Base-by-base conservation (phyloP, 108 stramenopile genomes). In the Conticribra guillardii region DNA sequence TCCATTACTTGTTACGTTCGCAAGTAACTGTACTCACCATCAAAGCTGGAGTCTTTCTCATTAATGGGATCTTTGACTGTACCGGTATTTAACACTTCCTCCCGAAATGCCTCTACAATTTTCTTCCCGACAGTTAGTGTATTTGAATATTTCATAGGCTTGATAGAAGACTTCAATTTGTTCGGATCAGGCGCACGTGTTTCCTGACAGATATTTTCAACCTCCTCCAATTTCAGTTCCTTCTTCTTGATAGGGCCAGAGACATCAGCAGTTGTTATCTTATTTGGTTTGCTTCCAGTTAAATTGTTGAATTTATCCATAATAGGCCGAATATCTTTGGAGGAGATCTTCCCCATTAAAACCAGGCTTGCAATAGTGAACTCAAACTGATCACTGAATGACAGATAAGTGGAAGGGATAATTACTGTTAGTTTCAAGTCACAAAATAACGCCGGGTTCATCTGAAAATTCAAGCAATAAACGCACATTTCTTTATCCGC, bases 291-390 rank as follows among this genome's bases (percentile, higher is more conserved):
- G 51, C 60, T 49, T 7, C 81, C 69, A 15, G 85, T 78, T 11
- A 84, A 54, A 4, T 66, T 61, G 18, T 80, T 80, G 63, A 83
- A 86, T 53, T 84, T 84, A 23, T 84, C 77, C 67, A 86, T 79
- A 41, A 86, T 86, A 2, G 75, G 76, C n/a, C 54, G 62, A 19
- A 86, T 60, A 44, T 84, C 83, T 29, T 67, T 64, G 5, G 60
- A 61, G 7, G 69, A 54, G 8, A 86, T 53, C 64, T 84, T 82
- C 16, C 74, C 50, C 56, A 86, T 67, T 16, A 74, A 31, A n/a
- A 86, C 63, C 45, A 86, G 60, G 17, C 82, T 83, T 34, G 79
- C 82, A 24, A 86, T 65, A 53, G 81, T 49, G 46, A 86, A 86
- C 63, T 86, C 85, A 57, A 72, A 84, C 68, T 82, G 79, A 71